These are phyloP conservation scores for Russula vinacea DNA, from an alignment of 768 basidiomycete genomes.

Conservation along the genomic window DNA sequence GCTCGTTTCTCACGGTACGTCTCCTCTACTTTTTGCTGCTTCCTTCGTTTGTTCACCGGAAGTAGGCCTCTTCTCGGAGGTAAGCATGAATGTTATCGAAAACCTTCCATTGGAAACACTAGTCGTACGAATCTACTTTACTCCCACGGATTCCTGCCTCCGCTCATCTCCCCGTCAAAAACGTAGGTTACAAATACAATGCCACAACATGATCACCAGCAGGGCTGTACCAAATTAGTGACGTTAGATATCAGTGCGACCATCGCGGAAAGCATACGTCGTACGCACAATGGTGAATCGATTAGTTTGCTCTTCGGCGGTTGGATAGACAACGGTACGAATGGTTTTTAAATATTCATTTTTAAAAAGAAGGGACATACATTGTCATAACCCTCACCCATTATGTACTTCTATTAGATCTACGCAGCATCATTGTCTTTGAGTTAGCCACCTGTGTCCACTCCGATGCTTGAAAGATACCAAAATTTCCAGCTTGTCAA, in stretches of 20 bases:
- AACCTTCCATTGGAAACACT: slow-evolving; percentile 77
- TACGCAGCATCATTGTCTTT: slow-evolving; percentile 1
- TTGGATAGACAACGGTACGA: slow-evolving; percentile 51
- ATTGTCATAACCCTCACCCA: neutral
- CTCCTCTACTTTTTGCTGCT: slow-evolving; percentile 14
- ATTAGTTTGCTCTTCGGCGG: slow-evolving; percentile 86
- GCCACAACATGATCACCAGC: slow-evolving; percentile 71
- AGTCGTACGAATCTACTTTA: slow-evolving; percentile 56
- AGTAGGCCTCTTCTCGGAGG: slow-evolving; percentile 78
- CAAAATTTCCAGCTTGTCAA: neutral
- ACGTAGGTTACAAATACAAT: slow-evolving; percentile 90
- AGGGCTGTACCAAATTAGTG: slow-evolving; percentile 67
- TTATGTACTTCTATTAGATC: slow-evolving; percentile 11
- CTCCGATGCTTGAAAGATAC: neutral
- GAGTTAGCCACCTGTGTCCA: neutral
- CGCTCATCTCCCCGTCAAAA: slow-evolving; percentile 4
- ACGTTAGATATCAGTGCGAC: slow-evolving; percentile 89
- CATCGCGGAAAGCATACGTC: slow-evolving; percentile 92
- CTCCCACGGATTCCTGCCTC: neutral
- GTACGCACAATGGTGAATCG: slow-evolving; percentile 92
- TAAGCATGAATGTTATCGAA: slow-evolving; percentile 63
- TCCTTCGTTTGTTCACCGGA: neutral
- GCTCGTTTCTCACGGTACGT: slow-evolving; percentile 85
- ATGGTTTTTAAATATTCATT: slow-evolving; percentile 10
- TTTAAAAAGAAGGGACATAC: neutral